Base-by-base conservation (phyloP, 176 grass and related monocot genomes). In the Hordeum marinum region DNA sequence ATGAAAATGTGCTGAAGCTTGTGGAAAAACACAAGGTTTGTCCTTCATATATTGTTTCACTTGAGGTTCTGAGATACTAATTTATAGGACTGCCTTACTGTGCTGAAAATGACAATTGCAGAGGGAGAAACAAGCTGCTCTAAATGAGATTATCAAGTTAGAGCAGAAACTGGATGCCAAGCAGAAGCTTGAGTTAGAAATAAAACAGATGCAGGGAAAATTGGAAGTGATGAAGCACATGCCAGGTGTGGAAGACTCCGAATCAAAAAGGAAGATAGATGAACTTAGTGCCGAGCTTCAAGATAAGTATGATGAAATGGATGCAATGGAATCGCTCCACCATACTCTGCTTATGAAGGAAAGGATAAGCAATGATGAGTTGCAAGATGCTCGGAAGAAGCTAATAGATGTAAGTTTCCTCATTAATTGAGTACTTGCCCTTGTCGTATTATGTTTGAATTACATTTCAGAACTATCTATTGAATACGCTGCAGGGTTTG, bases 1-100 rank as follows among this genome's bases (percentile, higher is more conserved):
- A 92, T 79, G 91, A 92, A 64, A 89, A 92, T 71, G 87, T 92
- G 36, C 76, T 92, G 40, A 89, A 35, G 75, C 84, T 92, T 68
- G 83, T 90, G 45, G 91, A 89, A 80, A 71, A 84, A 46, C 91
- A 92, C 24, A 78, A 92, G 84, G 91, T 92, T 55, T 65, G 42
- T 57, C 60, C 68, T 40, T 81, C 6, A 35, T 61, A n/a, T 18
- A 27, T 42, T 46, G 18, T 35, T 60, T 71, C 68, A 46, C 34
- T 78, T 62, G 34, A 67, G 31, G 42, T 66, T 14, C 55, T 18
- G 32, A 59, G 63, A 11, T 71, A 31, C 50, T 77, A 58, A 59
- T 37, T 58, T 77, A 13, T 58, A 35, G 8, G 74, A 58, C 11
- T 37, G 5, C 23, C 34, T 78, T 64, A 52, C 27, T 68, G 63